phyloP scores from a whole-genome alignment of 768 basidiomycete genomes.

The Auricularia sp. region DNA sequence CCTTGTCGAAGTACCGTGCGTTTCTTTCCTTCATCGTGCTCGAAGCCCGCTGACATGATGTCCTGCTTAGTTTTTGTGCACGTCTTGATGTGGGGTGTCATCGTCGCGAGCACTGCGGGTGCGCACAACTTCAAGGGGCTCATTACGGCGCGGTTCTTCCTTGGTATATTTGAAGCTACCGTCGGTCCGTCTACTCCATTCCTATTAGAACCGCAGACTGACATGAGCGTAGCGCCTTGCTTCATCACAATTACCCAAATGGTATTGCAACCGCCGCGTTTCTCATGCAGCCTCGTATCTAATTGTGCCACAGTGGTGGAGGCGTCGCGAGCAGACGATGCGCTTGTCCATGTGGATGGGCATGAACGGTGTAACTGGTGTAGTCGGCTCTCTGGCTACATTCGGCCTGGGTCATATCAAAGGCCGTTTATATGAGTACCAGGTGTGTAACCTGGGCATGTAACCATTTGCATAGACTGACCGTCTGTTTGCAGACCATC shows the following conservation, averaged over 20 bases:
- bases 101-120: constrained; percentile 28
- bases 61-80: constrained; percentile 22
- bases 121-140: constrained; percentile 32
- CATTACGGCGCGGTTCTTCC: constrained; percentile 31
- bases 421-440: constrained; percentile 29
- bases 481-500: constrained; percentile 21
- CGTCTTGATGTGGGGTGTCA: constrained; percentile 34
- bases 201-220: neutral
- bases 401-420: constrained; percentile 33
- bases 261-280: constrained; percentile 4
- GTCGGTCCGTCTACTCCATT: constrained; percentile 23
- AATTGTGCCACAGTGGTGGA: constrained; percentile 26
- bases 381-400: constrained; percentile 34
- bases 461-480: neutral
- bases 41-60: neutral
- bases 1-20: constrained; percentile 30
- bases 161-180: constrained; percentile 38
- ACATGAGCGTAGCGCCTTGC: constrained; percentile 25
- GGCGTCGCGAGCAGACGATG: constrained; percentile 36
- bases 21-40: constrained; percentile 5
- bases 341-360: constrained; percentile 34
- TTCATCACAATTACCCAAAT: constrained; percentile 41
- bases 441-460: neutral
- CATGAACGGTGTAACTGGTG: constrained; percentile 31
- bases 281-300: too few species aligned